Evolutionary conservation across 306 rosid genomes (phyloP).

Genomic region (Fragaria iinumae): DNA sequence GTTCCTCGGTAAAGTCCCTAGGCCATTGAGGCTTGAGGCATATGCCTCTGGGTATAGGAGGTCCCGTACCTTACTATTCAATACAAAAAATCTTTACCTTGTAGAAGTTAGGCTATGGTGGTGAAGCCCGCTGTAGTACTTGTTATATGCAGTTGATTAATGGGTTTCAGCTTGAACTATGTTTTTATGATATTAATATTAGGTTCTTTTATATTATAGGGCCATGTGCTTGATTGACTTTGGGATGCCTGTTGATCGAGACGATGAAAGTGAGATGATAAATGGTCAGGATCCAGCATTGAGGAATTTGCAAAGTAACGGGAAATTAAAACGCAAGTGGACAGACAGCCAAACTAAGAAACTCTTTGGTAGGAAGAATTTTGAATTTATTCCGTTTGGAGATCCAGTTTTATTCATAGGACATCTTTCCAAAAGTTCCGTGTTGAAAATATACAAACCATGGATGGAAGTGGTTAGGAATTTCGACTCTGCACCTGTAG

Average conservation of each 20-base stretch:
- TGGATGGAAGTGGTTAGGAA: slow-evolving; percentile 84
- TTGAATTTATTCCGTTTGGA: slow-evolving; percentile 55
- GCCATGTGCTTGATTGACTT: slow-evolving; percentile 96
- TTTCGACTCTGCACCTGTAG: slow-evolving; percentile 74
- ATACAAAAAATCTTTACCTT: not conserved
- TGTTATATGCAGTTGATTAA: not conserved
- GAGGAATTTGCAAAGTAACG: slow-evolving; percentile 45
- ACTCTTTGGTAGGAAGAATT: slow-evolving; percentile 50
- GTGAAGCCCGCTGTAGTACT: not conserved
- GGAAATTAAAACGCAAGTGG: slow-evolving; percentile 48
- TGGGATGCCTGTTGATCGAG: slow-evolving; percentile 70
- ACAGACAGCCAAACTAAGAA: slow-evolving; percentile 37
- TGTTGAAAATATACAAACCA: slow-evolving; percentile 80
- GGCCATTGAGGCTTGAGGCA: not conserved
- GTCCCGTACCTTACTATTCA: not conserved
- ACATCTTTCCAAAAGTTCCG: slow-evolving; percentile 60
- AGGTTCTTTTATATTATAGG: slow-evolving; percentile 44
- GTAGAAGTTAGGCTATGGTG: not conserved
- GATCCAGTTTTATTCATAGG: slow-evolving; percentile 72
- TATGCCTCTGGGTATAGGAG: slow-evolving; percentile 7
- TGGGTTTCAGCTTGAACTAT: not conserved
- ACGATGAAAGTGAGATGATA: slow-evolving; percentile 48
- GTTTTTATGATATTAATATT: slow-evolving; percentile 26
- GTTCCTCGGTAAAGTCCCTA: not conserved
- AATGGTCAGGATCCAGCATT: slow-evolving; percentile 46